Base-by-base conservation (phyloP, 2,329 filamentous ascomycete species). In the Exophiala alcalophila region DNA sequence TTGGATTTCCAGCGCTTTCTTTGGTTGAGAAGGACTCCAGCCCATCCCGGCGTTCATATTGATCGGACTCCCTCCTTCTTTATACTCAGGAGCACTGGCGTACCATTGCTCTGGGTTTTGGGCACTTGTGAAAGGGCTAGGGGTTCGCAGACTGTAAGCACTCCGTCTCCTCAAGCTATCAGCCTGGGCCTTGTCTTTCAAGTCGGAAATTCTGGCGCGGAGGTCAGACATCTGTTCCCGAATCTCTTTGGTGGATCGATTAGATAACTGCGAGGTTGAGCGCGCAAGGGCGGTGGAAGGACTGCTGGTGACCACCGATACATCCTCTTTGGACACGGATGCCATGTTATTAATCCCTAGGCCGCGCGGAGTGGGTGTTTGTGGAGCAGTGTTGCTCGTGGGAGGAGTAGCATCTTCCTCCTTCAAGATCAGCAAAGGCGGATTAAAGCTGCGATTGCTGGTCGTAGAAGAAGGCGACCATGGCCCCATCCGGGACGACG, bases 211-310 rank as follows among this genome's bases (percentile, higher is more conserved):
- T 57, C 88, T 87, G 47, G 85, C 86, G 59, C 89, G 90, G 32
- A 95, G 72, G 39, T 85, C 87, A 42, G 84, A 81, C 77, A 95
- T 86, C 61, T 94, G 88, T 53, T 88, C 83, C 47, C 87, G 86
- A 29, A 95, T 70, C 57, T 80, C 78, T 25, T 49, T 44, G 9
- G 53, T 49, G 7, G 56, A 58, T 8, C 30, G 45, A n/a, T 27
- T 51, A 14, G 54, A 57, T 31, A 46, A 44, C 10, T 46, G 34
- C 11, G 49, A 48, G 4, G 50, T 34, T 4, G 49, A 48, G 20
- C 55, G 41, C 14, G 42, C 40, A 16, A 49, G 24, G 23, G 46
- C 43, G 11, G 46, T 50, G 12, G 42, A 40, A 4, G 40, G 45
- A 25, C 40, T 49, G 36, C 49, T 50, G 26, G 43, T 36, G 23